Base-by-base conservation (phyloP, 805 yeast species). In the Candida ficus region DNA sequence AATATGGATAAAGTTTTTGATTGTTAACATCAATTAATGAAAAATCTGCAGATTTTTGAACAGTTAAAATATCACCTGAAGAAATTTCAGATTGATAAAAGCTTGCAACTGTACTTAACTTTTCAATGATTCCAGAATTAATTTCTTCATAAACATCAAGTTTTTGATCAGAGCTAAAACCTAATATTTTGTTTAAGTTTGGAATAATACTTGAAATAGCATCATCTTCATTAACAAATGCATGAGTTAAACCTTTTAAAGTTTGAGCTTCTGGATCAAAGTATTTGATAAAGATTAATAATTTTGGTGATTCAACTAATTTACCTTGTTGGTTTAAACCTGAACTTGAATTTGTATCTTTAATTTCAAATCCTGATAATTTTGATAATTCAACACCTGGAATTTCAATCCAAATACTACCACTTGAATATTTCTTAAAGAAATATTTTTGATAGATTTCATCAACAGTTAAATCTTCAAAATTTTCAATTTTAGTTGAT, bases 351-450 rank as follows among this genome's bases (percentile, higher is more conserved):
- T 33, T 6, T 36, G n/a, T 7, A 29, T 29, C 33, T 18, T 13
- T 19, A 14, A 32, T 30, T 4, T 36, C 14, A 19, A 25, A 20
- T 4, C 38, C 40, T 11, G 61, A 37, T 25, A 61, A 61, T 28
- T 54, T 43, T 29, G 47, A 38, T 17, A 53, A 29, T 29, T 49
- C 53, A 10, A 37, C 18, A 19, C 61, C 57, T 3, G 69, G 67
- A 35, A 86, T 89, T 46, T 85, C 93, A 27, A 84, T 71, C 64
- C 75, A 88, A 28, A 87, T 63, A 27, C 76, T 74, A 53, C 78
- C 62, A 43, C 71, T 70, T 43, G 71, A 64, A 54, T 70, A 59
- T 58, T 75, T 69, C 46, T 66, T 68, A 28, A 68, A 62, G 50
- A 71, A 71, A 43, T 63, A 63, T 42, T 66, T 67, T 22, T 66